Conservation (phyloP, 2,329 filamentous ascomycete species). For the Ampelomyces quisqualis region DNA sequence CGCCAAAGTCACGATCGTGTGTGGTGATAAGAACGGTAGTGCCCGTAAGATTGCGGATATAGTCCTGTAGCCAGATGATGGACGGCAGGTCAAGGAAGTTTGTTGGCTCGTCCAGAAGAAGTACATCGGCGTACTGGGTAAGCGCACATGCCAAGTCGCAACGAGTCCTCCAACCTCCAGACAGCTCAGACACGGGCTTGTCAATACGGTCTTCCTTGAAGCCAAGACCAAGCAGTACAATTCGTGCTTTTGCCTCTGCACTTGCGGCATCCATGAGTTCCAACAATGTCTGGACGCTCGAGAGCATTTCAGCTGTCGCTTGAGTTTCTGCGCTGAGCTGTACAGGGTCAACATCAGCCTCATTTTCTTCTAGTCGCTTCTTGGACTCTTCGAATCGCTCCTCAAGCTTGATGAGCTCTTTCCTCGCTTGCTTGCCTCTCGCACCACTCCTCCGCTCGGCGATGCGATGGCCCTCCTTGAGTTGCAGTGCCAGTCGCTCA, state of each 20-base stretch:
- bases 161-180: constrained; percentile 60
- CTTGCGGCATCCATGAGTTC: constrained; percentile 62
- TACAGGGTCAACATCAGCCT: constrained; percentile 58
- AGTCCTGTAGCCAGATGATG: constrained; percentile 80
- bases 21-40: constrained; percentile 76
- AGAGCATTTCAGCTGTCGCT: constrained; percentile 68
- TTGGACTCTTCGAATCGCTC: constrained; percentile 62
- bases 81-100: constrained; percentile 82
- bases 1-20: constrained; percentile 79
- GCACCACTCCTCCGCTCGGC: constrained; percentile 73
- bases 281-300: constrained; percentile 66
- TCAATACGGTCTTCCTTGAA: constrained; percentile 65
- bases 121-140: constrained; percentile 71
- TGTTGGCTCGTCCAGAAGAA: constrained; percentile 83
- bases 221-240: constrained; percentile 64
- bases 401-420: constrained; percentile 69
- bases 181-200: constrained; percentile 64
- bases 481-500: constrained; percentile 60
- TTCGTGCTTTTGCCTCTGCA: constrained; percentile 65
- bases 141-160: constrained; percentile 56
- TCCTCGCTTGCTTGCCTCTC: constrained; percentile 72
- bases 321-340: constrained; percentile 65
- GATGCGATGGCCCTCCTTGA: constrained; percentile 72
- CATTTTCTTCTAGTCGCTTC: constrained; percentile 52
- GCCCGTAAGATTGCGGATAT: constrained; percentile 60